Percentiles rank a stretch among this genome's conserved stretches.
These are phyloP conservation scores for Chamaecyparis obtusa DNA, from an alignment of 75 land plant genomes.

Conservation along the genomic window DNA sequence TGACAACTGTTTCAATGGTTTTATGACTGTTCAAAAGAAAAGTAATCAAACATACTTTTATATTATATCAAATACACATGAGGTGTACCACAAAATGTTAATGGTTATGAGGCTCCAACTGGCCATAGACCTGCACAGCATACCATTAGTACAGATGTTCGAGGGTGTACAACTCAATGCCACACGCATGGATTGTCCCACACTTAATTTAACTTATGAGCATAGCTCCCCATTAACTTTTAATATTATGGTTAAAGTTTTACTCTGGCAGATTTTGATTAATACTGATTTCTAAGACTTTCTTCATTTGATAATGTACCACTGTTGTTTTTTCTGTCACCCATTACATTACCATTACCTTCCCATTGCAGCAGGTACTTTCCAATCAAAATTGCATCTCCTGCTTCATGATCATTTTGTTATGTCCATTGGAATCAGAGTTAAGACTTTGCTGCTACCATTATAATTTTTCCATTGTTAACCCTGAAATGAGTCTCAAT, in stretches of 20 bases:
- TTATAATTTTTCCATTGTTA: background rate
- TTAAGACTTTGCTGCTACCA: too few relatives aligned
- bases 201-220: background rate
- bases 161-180: background rate
- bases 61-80: background rate
- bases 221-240: background rate
- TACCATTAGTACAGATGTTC: background rate
- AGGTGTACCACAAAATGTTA: background rate
- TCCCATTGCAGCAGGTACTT: background rate
- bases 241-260: background rate
- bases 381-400: background rate
- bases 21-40: background rate
- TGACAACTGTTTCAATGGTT: background rate
- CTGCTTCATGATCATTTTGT: too few relatives aligned
- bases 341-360: background rate
- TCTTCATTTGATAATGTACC: background rate
- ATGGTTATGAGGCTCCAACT: background rate
- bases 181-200: background rate
- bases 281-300: background rate
- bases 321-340: background rate
- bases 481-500: background rate
- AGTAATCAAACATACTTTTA: background rate
- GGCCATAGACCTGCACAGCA: background rate
- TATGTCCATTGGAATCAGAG: too few relatives aligned
- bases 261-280: background rate